Evolutionary conservation across 2,329 filamentous ascomycete genomes (phyloP).

Genomic region (Verticillium alfalfae): DNA sequence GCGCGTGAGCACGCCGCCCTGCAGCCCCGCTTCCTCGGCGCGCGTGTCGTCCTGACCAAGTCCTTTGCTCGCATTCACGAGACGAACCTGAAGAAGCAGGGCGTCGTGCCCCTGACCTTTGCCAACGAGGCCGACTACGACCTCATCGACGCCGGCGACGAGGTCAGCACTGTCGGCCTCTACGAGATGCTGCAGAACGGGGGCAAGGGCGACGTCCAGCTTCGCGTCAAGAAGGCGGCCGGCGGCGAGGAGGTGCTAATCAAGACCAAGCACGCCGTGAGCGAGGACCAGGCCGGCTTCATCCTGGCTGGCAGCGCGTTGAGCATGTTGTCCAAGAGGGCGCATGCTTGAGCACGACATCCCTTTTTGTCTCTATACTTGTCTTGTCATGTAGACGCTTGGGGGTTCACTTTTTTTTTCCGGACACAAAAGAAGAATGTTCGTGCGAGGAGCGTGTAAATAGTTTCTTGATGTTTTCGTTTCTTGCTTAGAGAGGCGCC

Average conservation of each 20-base stretch:
- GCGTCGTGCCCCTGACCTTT: conserved; percentile 90
- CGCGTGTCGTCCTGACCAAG: conserved; percentile 77
- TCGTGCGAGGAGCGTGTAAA: background rate
- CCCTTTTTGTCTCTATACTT: background rate
- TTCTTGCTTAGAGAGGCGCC: background rate
- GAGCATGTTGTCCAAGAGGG: conserved; percentile 72
- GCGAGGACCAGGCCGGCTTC: conserved; percentile 84
- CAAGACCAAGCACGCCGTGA: conserved; percentile 81
- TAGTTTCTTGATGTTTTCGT: background rate
- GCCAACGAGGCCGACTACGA: conserved; percentile 85
- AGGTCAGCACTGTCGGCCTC: conserved; percentile 76
- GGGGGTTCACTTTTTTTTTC: background rate
- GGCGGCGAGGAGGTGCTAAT: conserved; percentile 65
- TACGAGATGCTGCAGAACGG: conserved; percentile 73
- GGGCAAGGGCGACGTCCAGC: conserved; percentile 69
- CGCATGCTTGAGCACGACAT: conserved; percentile 3
- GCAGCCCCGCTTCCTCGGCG: conserved; percentile 86
- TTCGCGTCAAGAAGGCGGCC: conserved; percentile 57
- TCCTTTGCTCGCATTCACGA: conserved; percentile 90
- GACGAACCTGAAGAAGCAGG: conserved; percentile 96
- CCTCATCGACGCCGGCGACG: conserved; percentile 73
- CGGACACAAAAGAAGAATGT: background rate
- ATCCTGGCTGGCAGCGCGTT: conserved; percentile 90
- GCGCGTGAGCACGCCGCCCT: conserved; percentile 86
- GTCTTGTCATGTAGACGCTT: background rate